phyloP scores from a whole-genome alignment of 495 filamentous ascomycete genomes.

The Penicillium ochrochloron region DNA sequence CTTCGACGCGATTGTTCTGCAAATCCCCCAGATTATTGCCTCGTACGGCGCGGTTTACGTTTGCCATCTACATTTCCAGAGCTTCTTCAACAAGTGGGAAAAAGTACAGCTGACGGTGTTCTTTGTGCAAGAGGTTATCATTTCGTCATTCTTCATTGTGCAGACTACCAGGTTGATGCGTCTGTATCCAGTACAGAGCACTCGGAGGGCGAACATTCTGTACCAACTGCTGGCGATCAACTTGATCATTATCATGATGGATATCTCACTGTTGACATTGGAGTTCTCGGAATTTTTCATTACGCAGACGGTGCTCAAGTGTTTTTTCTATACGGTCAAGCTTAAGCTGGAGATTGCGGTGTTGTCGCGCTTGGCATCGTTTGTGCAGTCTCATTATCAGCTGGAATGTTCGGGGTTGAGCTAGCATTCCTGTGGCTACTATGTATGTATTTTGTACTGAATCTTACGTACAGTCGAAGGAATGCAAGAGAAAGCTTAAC shows the following conservation, averaged over 20 bases:
- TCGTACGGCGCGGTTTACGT: slow-evolving; percentile 42
- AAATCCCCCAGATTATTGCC: slow-evolving; percentile 52
- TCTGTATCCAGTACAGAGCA: slow-evolving; percentile 28
- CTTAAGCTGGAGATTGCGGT: slow-evolving; percentile 54
- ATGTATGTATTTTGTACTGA: neutral
- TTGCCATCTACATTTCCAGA: slow-evolving; percentile 27
- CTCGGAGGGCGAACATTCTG: slow-evolving; percentile 40
- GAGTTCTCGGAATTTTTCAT: slow-evolving; percentile 42
- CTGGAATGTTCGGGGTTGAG: slow-evolving; percentile 7
- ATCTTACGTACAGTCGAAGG: neutral
- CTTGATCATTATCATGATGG: slow-evolving; percentile 41
- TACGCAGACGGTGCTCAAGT: slow-evolving; percentile 47
- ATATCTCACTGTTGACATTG: slow-evolving; percentile 34
- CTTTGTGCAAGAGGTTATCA: slow-evolving; percentile 48
- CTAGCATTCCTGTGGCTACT: neutral
- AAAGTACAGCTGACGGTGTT: slow-evolving; percentile 46
- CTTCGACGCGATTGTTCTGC: slow-evolving; percentile 48
- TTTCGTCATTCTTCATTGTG: slow-evolving; percentile 50
- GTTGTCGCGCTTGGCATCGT: slow-evolving; percentile 8
- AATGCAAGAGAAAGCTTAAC: neutral
- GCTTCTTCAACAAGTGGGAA: slow-evolving; percentile 44
- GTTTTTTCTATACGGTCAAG: slow-evolving; percentile 53
- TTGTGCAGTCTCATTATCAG: slow-evolving; percentile 6
- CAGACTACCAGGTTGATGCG: slow-evolving; percentile 39
- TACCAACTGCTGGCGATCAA: slow-evolving; percentile 49